phyloP scores from a whole-genome alignment of 2,329 filamentous ascomycete species.

The Aspergillus aculeatus region DNA sequence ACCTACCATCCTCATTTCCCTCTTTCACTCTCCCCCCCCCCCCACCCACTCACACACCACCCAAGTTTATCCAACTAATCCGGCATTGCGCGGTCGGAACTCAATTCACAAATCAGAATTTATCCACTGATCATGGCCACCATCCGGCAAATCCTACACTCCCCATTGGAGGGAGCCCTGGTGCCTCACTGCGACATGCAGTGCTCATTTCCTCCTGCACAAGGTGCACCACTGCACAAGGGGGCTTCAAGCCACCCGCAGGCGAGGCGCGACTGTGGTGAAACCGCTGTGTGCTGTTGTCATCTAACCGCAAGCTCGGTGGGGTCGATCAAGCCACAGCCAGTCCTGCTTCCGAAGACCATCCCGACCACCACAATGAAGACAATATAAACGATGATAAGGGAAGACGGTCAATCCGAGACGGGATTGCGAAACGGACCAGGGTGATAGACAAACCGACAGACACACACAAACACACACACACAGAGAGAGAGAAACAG shows the following conservation, averaged over 20 bases:
- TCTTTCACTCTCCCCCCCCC: background rate
- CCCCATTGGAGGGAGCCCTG: background rate
- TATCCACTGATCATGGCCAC: background rate
- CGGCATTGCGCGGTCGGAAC: background rate
- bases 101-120: background rate
- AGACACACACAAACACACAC: too few relatives aligned
- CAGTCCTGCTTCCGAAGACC: background rate
- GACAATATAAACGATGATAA: background rate
- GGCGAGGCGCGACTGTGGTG: background rate
- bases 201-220: background rate
- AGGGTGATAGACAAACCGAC: background rate
- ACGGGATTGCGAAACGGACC: background rate
- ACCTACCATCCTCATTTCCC: background rate
- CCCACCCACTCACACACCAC: too few relatives aligned
- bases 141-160: background rate
- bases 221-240: background rate
- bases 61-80: too few relatives aligned
- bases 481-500: too few relatives aligned
- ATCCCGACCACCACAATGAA: too few relatives aligned
- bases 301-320: background rate
- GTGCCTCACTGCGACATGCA: background rate
- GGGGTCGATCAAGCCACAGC: background rate
- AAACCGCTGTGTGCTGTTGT: background rate
- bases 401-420: background rate
- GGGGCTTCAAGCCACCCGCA: background rate